phyloP scores from a whole-genome alignment of 352 stramenopile genomes.

The Globisporangium paroecandrum region DNA sequence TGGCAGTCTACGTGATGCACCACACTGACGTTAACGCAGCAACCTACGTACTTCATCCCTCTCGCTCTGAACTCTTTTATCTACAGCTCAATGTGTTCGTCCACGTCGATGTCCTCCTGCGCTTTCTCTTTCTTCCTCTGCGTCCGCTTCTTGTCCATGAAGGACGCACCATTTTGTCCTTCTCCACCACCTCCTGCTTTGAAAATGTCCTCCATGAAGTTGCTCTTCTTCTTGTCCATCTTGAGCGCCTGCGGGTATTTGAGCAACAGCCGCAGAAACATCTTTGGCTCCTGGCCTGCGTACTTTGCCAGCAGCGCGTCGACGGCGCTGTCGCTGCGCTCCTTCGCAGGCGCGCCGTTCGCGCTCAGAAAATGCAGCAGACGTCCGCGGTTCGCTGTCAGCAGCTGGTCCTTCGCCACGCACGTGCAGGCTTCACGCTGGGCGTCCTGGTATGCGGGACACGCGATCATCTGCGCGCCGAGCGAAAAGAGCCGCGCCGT shows the following conservation, averaged over 20 bases:
- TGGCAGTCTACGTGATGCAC: background rate
- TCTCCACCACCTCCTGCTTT: constrained; percentile 11
- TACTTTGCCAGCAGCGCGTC: constrained; percentile 66
- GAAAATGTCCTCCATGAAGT: constrained; percentile 59
- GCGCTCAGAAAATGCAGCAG: constrained; percentile 54
- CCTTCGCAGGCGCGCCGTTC: constrained; percentile 36
- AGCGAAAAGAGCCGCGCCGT: constrained; percentile 66
- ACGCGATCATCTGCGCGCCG: constrained; percentile 66
- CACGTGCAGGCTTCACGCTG: constrained; percentile 74
- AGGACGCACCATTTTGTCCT: background rate
- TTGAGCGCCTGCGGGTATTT: constrained; percentile 64
- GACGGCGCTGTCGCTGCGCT: constrained; percentile 34
- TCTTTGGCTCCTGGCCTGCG: constrained; percentile 49
- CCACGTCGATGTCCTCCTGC: constrained; percentile 16
- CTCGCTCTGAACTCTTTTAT: background rate
- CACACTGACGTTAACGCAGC: background rate
- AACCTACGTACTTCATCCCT: background rate
- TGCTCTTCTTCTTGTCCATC: constrained; percentile 37
- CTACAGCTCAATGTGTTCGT: constrained; percentile 47
- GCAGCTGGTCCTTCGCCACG: constrained; percentile 29
- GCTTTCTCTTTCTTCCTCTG: background rate
- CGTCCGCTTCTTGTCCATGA: background rate
- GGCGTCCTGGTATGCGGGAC: constrained; percentile 56
- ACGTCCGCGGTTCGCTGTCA: constrained; percentile 34
- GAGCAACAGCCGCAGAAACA: constrained; percentile 55